Conservation (phyloP, 108 stramenopile genomes). For the Fragilariopsis cylindrus region DNA sequence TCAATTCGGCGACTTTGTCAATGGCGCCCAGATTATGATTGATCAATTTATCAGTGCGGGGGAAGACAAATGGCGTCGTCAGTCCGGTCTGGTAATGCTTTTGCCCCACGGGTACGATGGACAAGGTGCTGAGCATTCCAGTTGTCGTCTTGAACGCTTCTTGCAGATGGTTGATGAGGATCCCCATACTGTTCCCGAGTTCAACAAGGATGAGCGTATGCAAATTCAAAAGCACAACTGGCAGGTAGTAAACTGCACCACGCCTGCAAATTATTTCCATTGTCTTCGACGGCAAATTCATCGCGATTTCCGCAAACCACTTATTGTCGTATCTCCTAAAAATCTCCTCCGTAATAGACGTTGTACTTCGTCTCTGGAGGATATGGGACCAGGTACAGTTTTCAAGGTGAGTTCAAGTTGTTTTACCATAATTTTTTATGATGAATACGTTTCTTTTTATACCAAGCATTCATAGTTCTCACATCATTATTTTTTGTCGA, state of each 20-base stretch:
- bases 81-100: slow-evolving; percentile 93
- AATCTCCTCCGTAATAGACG: slow-evolving; percentile 91
- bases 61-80: slow-evolving; percentile 99
- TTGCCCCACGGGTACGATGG: slow-evolving; percentile 99
- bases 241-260: slow-evolving; percentile 98
- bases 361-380: slow-evolving; percentile 86
- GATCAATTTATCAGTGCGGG: slow-evolving; percentile 98
- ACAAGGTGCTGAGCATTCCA: slow-evolving; percentile 98
- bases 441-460: background rate
- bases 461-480: background rate
- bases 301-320: slow-evolving; percentile 99
- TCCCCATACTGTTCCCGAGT: slow-evolving; percentile 89
- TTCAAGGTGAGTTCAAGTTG: slow-evolving; percentile 55
- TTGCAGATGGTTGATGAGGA: slow-evolving; percentile 96
- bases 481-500: background rate
- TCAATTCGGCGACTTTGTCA: slow-evolving; percentile 99
- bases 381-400: slow-evolving; percentile 90
- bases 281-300: slow-evolving; percentile 98
- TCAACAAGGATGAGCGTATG: slow-evolving; percentile 87
- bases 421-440: background rate
- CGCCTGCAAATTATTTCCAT: slow-evolving; percentile 99
- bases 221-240: slow-evolving; percentile 96
- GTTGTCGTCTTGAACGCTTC: slow-evolving; percentile 97
- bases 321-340: slow-evolving; percentile 97
- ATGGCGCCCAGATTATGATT: slow-evolving; percentile 98